Evolutionary conservation across 179 eudicot genomes (phyloP).

Genomic region (Beta macrorhiza): DNA sequence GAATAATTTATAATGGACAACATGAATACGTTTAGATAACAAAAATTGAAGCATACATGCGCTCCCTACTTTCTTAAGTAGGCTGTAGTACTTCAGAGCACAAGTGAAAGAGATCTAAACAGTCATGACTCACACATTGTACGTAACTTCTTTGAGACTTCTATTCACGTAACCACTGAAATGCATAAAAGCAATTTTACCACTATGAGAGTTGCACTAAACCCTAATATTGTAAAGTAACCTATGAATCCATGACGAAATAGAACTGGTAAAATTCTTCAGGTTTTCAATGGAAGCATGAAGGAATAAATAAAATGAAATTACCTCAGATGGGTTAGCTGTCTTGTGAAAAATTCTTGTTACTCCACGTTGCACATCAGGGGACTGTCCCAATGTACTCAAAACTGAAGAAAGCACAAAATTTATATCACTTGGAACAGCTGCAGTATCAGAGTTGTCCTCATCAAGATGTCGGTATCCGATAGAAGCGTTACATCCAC

Average conservation of each 20-base stretch:
- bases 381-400: slow-evolving; percentile 55
- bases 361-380: slow-evolving; percentile 92
- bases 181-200: background rate
- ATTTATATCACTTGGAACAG: slow-evolving; percentile 48
- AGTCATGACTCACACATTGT: background rate
- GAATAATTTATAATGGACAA: background rate
- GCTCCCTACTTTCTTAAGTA: background rate
- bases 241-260: background rate
- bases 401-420: slow-evolving; percentile 68
- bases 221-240: background rate
- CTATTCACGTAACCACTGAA: background rate
- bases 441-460: slow-evolving; percentile 29
- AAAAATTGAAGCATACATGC: background rate
- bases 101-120: background rate
- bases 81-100: background rate
- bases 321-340: slow-evolving; percentile 86
- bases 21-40: background rate
- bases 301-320: background rate
- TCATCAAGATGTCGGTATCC: slow-evolving; percentile 20
- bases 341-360: slow-evolving; percentile 91
- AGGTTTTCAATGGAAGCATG: background rate
- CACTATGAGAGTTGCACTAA: background rate
- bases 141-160: background rate
- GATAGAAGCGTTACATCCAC: slow-evolving; percentile 40
- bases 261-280: background rate